These are phyloP conservation scores for Plasmodium coatneyi DNA, from an alignment of 169 alveolate genomes.

Conservation along the genomic window DNA sequence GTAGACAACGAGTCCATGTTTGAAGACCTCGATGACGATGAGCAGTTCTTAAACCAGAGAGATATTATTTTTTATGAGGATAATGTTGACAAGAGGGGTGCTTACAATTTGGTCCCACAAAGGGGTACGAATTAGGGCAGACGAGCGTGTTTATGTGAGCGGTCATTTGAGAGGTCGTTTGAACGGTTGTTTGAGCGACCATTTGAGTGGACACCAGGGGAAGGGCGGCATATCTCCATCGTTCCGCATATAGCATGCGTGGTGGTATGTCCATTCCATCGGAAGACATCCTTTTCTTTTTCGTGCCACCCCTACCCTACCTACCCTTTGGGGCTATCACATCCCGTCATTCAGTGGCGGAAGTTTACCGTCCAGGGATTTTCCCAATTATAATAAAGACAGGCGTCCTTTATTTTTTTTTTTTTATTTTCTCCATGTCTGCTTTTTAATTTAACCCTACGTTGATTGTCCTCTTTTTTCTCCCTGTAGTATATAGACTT, in stretches of 20 bases:
- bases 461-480: neutral
- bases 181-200: neutral
- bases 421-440: neutral
- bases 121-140: neutral
- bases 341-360: neutral
- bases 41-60: slow-evolving; percentile 24
- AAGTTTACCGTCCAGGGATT: neutral
- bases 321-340: neutral
- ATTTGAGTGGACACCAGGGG: neutral
- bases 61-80: slow-evolving; percentile 18
- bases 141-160: neutral
- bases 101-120: neutral
- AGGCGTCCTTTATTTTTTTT: neutral
- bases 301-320: neutral
- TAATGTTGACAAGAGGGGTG: neutral
- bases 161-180: neutral
- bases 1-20: slow-evolving; percentile 1
- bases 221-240: neutral
- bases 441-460: neutral
- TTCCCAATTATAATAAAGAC: neutral
- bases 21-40: slow-evolving; percentile 48
- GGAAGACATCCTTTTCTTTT: neutral
- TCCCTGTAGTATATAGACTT: neutral
- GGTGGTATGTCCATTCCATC: neutral
- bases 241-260: neutral